Evolutionary conservation across 768 basidiomycete species (phyloP).

Genomic region (Krasilnikovozyma curviuscula): DNA sequence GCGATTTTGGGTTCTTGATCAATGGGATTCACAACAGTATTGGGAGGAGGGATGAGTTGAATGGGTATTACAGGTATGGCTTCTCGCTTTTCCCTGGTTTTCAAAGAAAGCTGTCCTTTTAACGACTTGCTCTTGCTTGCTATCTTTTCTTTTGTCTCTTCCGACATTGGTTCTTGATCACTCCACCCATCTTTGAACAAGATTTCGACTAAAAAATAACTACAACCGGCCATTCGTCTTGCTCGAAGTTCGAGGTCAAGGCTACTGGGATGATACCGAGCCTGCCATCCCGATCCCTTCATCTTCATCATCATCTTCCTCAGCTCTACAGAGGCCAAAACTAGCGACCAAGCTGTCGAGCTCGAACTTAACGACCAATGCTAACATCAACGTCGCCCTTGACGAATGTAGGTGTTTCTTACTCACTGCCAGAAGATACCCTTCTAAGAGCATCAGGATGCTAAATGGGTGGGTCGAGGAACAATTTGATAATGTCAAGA

Average conservation of each 20-base stretch:
- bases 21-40: too few species aligned
- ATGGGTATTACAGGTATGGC: slow-evolving; percentile 36
- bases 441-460: slow-evolving; percentile 52
- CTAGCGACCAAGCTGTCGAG: not conserved
- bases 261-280: slow-evolving; percentile 8
- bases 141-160: not conserved
- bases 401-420: slow-evolving; percentile 40
- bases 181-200: slow-evolving; percentile 4
- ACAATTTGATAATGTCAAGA: slow-evolving; percentile 66
- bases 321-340: not conserved
- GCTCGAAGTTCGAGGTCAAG: slow-evolving; percentile 11
- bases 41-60: too few species aligned
- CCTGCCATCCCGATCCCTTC: not conserved
- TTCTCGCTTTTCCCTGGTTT: not conserved
- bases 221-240: not conserved
- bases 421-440: slow-evolving; percentile 55
- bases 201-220: not conserved
- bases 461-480: slow-evolving; percentile 46
- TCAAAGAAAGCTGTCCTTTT: slow-evolving; percentile 21
- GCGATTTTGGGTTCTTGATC: too few species aligned
- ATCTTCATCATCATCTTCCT: not conserved
- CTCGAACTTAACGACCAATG: slow-evolving; percentile 13
- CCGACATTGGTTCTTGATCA: slow-evolving; percentile 18
- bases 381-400: slow-evolving; percentile 10
- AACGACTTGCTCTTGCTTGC: not conserved